Evolutionary conservation across 768 basidiomycete genomes (phyloP).

Genomic region (Paxillus rubicundulus): DNA sequence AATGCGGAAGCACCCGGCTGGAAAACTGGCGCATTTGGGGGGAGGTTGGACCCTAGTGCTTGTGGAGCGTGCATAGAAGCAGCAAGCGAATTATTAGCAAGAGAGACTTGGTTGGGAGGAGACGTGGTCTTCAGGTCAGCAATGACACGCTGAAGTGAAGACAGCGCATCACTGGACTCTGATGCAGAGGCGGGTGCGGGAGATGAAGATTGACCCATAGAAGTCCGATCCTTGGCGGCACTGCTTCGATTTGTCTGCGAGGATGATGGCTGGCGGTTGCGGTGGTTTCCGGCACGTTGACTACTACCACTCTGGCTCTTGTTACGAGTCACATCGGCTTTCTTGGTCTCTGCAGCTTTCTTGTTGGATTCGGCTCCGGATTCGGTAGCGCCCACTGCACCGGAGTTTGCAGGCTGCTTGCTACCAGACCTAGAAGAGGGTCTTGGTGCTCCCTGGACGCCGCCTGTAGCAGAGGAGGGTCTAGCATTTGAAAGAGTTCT

Average conservation of each 20-base stretch:
- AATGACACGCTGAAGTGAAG: constrained; percentile 90
- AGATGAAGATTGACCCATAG: constrained; percentile 37
- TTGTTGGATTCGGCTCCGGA: constrained; percentile 73
- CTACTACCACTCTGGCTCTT: constrained; percentile 49
- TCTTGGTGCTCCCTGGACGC: constrained; percentile 45
- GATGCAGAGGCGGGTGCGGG: constrained; percentile 50
- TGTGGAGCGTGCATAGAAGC: constrained; percentile 50
- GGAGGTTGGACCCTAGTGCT: constrained; percentile 46
- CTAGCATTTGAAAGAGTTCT: constrained; percentile 49
- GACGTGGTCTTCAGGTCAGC: constrained; percentile 89
- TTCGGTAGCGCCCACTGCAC: constrained; percentile 45
- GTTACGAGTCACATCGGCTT: constrained; percentile 50
- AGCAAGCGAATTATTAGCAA: constrained; percentile 38
- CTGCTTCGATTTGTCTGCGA: constrained; percentile 57
- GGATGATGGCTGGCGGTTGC: constrained; percentile 57
- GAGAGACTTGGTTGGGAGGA: constrained; percentile 49
- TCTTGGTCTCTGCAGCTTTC: constrained; percentile 54
- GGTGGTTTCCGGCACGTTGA: constrained; percentile 47
- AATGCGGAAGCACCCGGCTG: constrained; percentile 65
- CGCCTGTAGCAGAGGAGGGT: constrained; percentile 41
- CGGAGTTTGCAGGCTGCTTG: constrained; percentile 46
- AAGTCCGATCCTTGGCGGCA: constrained; percentile 45
- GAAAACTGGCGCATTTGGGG: constrained; percentile 69
- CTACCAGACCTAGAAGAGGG: constrained; percentile 67
- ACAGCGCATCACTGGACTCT: constrained; percentile 77